Conservation (phyloP, 306 rosid species). For the Trichosanthes cucumerina region DNA sequence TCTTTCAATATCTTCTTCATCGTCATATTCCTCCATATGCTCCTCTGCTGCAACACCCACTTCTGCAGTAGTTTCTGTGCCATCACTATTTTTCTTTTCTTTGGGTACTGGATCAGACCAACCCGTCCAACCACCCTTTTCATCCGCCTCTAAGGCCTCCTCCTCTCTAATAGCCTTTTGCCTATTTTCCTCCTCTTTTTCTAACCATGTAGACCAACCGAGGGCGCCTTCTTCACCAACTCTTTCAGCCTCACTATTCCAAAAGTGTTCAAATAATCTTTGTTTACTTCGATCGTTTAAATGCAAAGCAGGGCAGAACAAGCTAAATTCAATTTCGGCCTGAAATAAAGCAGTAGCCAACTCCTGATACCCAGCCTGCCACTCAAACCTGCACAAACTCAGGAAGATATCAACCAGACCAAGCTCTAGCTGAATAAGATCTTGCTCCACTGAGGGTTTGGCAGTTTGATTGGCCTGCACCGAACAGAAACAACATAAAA, state of each 20-base stretch:
- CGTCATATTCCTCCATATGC: conserved; percentile 39
- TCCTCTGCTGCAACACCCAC: conserved; percentile 36
- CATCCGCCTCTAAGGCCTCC: conserved; percentile 36
- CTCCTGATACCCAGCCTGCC: conserved; percentile 94
- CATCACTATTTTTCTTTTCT: conserved; percentile 22
- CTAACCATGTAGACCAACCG: conserved; percentile 96
- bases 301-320: conserved; percentile 79
- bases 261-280: conserved; percentile 80
- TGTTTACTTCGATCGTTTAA: conserved; percentile 71
- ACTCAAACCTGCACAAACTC: conserved; percentile 80
- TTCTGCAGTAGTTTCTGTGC: conserved; percentile 24
- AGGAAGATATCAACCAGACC: conserved; percentile 87
- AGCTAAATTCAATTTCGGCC: conserved; percentile 89
- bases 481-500: not conserved
- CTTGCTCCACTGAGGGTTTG: conserved; percentile 38
- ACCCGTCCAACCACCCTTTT: conserved; percentile 94
- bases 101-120: conserved; percentile 72
- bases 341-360: conserved; percentile 85
- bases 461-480: conserved; percentile 44
- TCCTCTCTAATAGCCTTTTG: conserved; percentile 56
- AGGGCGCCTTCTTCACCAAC: conserved; percentile 87
- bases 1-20: conserved; percentile 30
- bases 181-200: conserved; percentile 86
- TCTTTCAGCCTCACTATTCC: conserved; percentile 71
- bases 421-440: conserved; percentile 63